Evolutionary conservation across 1,284 basidiomycete species (phyloP).

Genomic region (Cerrena zonata): DNA sequence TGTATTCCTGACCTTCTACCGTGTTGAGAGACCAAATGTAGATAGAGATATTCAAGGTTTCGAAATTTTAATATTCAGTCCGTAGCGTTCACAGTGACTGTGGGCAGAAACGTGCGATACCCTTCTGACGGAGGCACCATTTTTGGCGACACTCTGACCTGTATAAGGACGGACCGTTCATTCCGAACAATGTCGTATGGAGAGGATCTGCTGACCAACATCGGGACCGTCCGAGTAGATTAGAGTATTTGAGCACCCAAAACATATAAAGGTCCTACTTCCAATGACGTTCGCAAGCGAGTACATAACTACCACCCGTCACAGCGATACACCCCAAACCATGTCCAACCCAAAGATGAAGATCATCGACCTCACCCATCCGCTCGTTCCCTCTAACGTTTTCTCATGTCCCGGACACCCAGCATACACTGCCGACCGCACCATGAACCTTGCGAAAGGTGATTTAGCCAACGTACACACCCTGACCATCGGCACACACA

Average conservation of each 20-base stretch:
- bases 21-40: too few relatives aligned
- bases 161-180: too few relatives aligned
- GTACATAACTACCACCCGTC: neutral
- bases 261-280: neutral
- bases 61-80: too few relatives aligned
- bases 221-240: neutral
- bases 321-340: neutral
- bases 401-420: constrained; percentile 56
- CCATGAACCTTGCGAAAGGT: constrained; percentile 26
- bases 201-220: neutral
- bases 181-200: neutral
- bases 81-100: too few relatives aligned
- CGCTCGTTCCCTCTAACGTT: constrained; percentile 34
- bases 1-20: too few relatives aligned
- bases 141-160: too few relatives aligned
- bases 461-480: constrained; percentile 44
- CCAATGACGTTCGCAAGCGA: neutral
- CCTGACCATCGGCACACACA: constrained; percentile 51
- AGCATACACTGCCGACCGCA: constrained; percentile 30
- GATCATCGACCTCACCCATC: constrained; percentile 51
- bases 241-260: neutral
- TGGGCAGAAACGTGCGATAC: too few relatives aligned
- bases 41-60: too few relatives aligned
- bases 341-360: neutral
- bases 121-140: too few relatives aligned